Conservation (phyloP, 139 green algal species). For the Picochlorum sp. region DNA sequence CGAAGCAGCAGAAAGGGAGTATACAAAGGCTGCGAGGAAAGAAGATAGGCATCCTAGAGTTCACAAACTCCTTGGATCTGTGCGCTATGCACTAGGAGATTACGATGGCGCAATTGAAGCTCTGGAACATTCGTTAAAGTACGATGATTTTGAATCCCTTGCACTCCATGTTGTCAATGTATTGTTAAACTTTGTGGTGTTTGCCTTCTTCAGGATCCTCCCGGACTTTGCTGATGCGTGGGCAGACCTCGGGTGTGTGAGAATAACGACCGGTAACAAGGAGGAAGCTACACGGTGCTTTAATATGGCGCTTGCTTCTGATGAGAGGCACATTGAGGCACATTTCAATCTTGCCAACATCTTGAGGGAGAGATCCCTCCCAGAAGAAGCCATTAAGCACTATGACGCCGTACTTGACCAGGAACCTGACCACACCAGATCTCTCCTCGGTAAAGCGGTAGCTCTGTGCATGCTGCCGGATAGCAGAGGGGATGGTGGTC, state of each 20-base stretch:
- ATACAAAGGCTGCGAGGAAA: conserved; percentile 30
- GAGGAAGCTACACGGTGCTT: neutral
- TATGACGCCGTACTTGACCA: neutral
- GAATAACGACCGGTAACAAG: neutral
- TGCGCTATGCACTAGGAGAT: conserved; percentile 51
- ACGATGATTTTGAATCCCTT: neutral
- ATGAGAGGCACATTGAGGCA: conserved; percentile 10
- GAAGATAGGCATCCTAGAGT: conserved; percentile 45
- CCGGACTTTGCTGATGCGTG: conserved; percentile 12
- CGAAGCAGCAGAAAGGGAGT: conserved; percentile 14
- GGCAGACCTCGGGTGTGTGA: conserved; percentile 1
- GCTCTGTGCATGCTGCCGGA: neutral
- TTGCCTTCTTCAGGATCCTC: conserved; percentile 3
- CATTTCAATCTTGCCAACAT: conserved; percentile 14
- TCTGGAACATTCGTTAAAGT: conserved; percentile 38
- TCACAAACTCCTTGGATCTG: conserved; percentile 55
- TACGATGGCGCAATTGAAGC: conserved; percentile 38
- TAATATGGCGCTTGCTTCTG: conserved; percentile 1
- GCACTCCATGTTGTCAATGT: neutral
- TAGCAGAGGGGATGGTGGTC: neutral
- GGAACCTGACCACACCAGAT: conserved; percentile 5
- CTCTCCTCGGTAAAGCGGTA: conserved; percentile 2
- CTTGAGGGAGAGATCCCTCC: neutral
- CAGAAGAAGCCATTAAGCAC: neutral
- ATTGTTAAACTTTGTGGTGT: neutral